phyloP scores from a whole-genome alignment of 768 basidiomycete genomes.

The Kondoa malvinella region DNA sequence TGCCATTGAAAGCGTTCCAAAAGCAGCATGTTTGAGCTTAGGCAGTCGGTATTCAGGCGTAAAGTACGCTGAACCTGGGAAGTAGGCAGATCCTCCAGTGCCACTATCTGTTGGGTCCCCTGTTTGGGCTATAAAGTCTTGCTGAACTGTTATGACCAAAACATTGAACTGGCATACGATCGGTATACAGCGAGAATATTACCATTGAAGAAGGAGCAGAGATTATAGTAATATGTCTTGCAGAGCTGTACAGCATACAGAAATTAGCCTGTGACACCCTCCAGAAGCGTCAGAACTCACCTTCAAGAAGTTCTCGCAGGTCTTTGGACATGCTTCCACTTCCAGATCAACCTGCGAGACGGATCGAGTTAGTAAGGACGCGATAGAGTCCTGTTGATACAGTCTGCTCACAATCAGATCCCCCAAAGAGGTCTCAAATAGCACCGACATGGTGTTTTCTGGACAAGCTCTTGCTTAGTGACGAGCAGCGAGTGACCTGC shows the following conservation, averaged over 20 bases:
- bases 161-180: no score
- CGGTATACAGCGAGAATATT: no score
- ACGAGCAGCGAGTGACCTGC: background rate
- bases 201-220: conserved; percentile 92
- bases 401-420: conserved; percentile 49
- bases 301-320: conserved; percentile 90
- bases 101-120: conserved; percentile 96
- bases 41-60: conserved; percentile 33
- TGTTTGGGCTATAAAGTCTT: conserved; percentile 87
- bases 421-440: conserved; percentile 90
- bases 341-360: conserved; percentile 60
- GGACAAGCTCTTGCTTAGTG: conserved; percentile 3
- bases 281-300: background rate
- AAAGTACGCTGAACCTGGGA: conserved; percentile 30
- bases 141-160: conserved; percentile 49
- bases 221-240: conserved; percentile 91
- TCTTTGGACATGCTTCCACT: conserved; percentile 71
- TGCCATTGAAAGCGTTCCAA: conserved; percentile 94
- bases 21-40: conserved; percentile 60
- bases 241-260: conserved; percentile 41
- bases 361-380: background rate
- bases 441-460: conserved; percentile 46
- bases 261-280: background rate
- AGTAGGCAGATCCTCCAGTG: conserved; percentile 77
- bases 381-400: background rate